Evolutionary conservation across 129 eudicot species (phyloP).

Genomic region (Pittosporum tobira): DNA sequence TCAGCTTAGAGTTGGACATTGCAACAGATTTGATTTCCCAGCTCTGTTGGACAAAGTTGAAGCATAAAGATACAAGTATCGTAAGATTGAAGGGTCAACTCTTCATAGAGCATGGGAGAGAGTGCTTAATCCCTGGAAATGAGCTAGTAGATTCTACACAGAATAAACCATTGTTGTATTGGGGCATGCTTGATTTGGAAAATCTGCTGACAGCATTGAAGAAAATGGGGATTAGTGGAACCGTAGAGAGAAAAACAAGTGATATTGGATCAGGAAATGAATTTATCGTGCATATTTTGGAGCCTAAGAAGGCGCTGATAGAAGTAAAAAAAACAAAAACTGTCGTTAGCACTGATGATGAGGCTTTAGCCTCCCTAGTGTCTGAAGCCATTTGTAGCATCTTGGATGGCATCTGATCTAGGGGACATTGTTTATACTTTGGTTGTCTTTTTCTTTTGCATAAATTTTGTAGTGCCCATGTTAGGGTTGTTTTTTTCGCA

Average conservation of each 20-base stretch:
- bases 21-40: slow-evolving; percentile 38
- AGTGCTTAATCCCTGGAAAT: slow-evolving; percentile 26
- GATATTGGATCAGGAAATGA: slow-evolving; percentile 23
- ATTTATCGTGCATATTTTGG: slow-evolving; percentile 24
- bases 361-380: slow-evolving; percentile 34
- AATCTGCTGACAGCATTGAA: slow-evolving; percentile 27
- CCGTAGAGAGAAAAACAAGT: slow-evolving; percentile 24
- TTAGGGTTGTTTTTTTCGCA: too few relatives aligned
- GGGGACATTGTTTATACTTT: neutral
- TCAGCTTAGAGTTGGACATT: slow-evolving; percentile 37
- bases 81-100: slow-evolving; percentile 66
- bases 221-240: slow-evolving; percentile 41
- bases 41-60: slow-evolving; percentile 34
- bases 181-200: slow-evolving; percentile 43
- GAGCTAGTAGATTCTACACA: slow-evolving; percentile 7
- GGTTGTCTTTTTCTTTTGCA: neutral
- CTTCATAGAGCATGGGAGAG: slow-evolving; percentile 41
- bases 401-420: slow-evolving; percentile 25
- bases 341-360: slow-evolving; percentile 44
- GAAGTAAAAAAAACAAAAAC: slow-evolving; percentile 35
- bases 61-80: slow-evolving; percentile 20
- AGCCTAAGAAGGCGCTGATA: slow-evolving; percentile 44
- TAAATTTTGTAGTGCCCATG: neutral
- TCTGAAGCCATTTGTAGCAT: slow-evolving; percentile 28
- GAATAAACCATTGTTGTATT: slow-evolving; percentile 26